Base-by-base conservation (phyloP, 345 rosid species). In the Acer campestre region DNA sequence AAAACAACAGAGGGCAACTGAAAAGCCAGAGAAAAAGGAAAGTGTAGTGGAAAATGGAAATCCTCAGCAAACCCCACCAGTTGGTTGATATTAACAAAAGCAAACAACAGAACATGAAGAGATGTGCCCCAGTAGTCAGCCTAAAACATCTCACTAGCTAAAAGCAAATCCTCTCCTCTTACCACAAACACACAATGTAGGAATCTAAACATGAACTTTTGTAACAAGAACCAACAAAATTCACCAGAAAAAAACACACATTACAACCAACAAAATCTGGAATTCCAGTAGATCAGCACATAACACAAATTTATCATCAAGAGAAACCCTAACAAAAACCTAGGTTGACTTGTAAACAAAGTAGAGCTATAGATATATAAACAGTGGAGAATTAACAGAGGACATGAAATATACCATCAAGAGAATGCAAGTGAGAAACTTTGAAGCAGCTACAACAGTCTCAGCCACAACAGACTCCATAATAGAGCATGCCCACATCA, bases 381-480 rank as follows among this genome's bases (percentile, higher is more conserved):
- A 51, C 51, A 61, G 53, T 40, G 27, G 27, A 42, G 38, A 23
- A 46, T 35, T 18, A 56, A 70, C 63, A 10, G 62, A 31, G 18
- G 6, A 35, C 20, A 18, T 9, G 9, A 61, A 35, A 27, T 73
- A 76, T 90, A 88, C 90, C 88, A 76, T 71, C 73, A 83, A 81
- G 80, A 83, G 81, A 25, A 85, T 76, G 85, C 81, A 83, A 74
- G 87, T 80, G n/a, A 90, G 85, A 83, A 86, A 85, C 80, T 78
- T 85, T 48, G 77, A 83, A 67, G 77, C 69, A 67, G 86, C 10
- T 73, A 88, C 56, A 67, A 85, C 66, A 46, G 84, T 82, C 79
- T 83, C 88, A 48, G 79, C 80, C 78, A 76, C 74, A 74, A 68
- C 16, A 77, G 77, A 78, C 76, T 86, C 84, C 81, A 71, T 23